Evolutionary conservation across 345 rosid genomes (phyloP).

Genomic region (Eucalyptus marginata): DNA sequence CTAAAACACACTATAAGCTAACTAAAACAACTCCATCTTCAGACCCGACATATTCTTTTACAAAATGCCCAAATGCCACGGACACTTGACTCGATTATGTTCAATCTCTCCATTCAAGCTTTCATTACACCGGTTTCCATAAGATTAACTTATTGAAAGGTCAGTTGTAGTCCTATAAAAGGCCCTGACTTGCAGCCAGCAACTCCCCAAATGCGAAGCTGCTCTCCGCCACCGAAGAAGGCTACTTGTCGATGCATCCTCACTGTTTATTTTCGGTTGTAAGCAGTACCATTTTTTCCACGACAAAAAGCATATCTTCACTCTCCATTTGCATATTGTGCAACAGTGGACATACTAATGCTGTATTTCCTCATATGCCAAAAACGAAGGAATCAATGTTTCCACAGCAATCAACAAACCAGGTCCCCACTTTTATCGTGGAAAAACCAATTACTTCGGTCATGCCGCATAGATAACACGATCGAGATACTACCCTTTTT

Average conservation of each 20-base stretch:
- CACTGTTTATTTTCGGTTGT: neutral
- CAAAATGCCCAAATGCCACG: neutral
- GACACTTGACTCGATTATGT: neutral
- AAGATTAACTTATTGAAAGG: neutral
- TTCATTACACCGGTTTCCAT: neutral
- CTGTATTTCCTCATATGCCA: neutral
- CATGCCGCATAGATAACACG: neutral
- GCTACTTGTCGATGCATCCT: neutral
- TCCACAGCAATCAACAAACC: neutral
- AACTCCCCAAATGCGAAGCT: neutral
- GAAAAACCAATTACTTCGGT: neutral
- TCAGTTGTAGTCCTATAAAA: neutral
- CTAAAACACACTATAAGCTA: too few species aligned
- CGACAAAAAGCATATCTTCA: neutral
- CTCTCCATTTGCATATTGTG: neutral
- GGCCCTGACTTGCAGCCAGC: neutral
- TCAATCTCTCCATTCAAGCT: neutral
- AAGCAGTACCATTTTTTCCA: neutral
- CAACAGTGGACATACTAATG: neutral
- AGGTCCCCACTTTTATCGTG: neutral
- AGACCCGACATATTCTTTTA: too few species aligned
- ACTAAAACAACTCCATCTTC: neutral
- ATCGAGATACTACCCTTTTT: neutral
- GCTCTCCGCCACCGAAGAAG: rapidly evolving
- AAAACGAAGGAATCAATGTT: neutral